Conservation (phyloP, 2,329 filamentous ascomycete species). For the Fusarium equiseti region DNA sequence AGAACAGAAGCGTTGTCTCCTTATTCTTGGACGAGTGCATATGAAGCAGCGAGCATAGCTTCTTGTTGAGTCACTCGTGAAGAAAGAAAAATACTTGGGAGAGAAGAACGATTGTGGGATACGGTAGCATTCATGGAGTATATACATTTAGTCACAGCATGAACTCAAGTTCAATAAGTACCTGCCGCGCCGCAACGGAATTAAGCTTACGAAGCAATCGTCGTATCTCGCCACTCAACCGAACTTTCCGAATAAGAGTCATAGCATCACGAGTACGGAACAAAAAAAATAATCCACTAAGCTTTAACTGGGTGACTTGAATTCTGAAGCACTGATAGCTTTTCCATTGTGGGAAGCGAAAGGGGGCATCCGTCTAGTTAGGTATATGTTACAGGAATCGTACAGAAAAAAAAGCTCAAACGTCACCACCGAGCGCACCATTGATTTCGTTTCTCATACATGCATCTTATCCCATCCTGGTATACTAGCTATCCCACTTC, state of each 20-base stretch:
- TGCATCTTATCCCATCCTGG: conserved; percentile 8
- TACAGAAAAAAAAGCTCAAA: conserved; percentile 29
- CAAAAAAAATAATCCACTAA: not conserved
- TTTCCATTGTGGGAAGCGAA: conserved; percentile 7
- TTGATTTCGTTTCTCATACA: conserved; percentile 29
- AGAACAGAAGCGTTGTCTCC: not conserved
- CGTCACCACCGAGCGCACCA: conserved; percentile 9
- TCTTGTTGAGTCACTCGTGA: not conserved
- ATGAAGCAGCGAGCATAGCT: conserved; percentile 20
- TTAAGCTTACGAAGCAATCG: conserved; percentile 29
- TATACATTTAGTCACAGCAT: conserved; percentile 21
- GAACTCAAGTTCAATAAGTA: conserved; percentile 5
- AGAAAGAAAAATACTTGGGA: conserved; percentile 20
- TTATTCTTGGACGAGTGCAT: conserved; percentile 2
- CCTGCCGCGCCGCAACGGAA: conserved; percentile 13
- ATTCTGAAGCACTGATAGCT: not conserved
- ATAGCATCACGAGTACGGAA: conserved; percentile 10
- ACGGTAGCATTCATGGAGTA: conserved; percentile 26
- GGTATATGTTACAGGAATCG: conserved; percentile 43
- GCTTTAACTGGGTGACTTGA: not conserved
- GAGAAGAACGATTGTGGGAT: conserved; percentile 3
- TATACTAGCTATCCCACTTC: conserved; percentile 24
- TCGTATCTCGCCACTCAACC: conserved; percentile 28
- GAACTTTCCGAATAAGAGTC: conserved; percentile 27
- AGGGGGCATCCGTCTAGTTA: conserved; percentile 28